Conservation (phyloP, 208 protist genomes). For the Wallacemonas rigidus region DNA sequence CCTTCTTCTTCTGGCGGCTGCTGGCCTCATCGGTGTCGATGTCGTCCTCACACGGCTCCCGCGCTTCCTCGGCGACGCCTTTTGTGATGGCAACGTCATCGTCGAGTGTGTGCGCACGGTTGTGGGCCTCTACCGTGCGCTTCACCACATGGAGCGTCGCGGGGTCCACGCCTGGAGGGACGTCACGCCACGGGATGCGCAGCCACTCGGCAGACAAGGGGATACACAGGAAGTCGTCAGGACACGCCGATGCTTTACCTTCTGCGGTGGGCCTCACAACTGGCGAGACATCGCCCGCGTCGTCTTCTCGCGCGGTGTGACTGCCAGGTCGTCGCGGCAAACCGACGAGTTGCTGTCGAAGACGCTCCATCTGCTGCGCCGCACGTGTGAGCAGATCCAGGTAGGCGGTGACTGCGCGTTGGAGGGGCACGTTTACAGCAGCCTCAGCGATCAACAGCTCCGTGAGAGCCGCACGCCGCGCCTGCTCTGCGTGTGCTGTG, state of each 20-base stretch:
- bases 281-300: not conserved
- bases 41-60: too few relatives aligned
- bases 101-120: not conserved
- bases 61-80: too few relatives aligned
- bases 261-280: too few relatives aligned
- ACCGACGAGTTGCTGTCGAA: conserved; percentile 27
- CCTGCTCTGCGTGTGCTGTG: conserved; percentile 24
- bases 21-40: too few relatives aligned
- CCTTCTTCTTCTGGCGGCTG: too few relatives aligned
- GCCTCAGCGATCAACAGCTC: conserved; percentile 32
- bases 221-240: not conserved
- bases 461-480: conserved; percentile 28
- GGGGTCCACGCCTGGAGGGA: conserved; percentile 26
- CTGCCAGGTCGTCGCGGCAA: conserved; percentile 6
- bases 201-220: conserved; percentile 23
- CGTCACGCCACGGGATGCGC: not conserved
- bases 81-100: too few relatives aligned
- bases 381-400: conserved; percentile 22
- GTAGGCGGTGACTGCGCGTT: conserved; percentile 29
- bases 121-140: conserved; percentile 16
- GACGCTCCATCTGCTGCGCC: conserved; percentile 32
- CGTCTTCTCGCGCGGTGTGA: not conserved
- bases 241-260: too few relatives aligned
- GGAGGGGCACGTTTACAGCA: conserved; percentile 50
- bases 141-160: conserved; percentile 22